These are phyloP conservation scores for Chrysophaeum taylorii DNA, from an alignment of 352 stramenopile genomes.

Conservation along the genomic window DNA sequence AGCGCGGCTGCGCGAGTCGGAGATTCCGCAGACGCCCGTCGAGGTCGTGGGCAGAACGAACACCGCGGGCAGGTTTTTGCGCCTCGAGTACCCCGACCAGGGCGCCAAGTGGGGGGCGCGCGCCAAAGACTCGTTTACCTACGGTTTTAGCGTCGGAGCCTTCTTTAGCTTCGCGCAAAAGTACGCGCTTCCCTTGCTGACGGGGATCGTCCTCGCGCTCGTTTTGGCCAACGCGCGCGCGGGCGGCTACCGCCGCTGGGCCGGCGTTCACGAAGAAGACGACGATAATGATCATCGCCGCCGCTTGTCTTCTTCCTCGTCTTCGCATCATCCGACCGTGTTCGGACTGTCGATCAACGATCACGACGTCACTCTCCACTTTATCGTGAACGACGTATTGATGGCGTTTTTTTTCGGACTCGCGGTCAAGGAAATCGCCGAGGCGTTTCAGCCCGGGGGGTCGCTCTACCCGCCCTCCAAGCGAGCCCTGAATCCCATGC, in stretches of 20 bases:
- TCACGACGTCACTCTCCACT: constrained; percentile 16
- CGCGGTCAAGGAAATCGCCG: constrained; percentile 1
- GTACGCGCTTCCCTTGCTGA: neutral
- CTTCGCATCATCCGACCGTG: too few species aligned
- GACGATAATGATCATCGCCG: neutral
- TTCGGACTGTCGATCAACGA: neutral
- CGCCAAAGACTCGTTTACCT: neutral
- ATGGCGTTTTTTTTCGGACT: constrained; percentile 4
- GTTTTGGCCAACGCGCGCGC: neutral
- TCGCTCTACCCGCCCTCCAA: neutral
- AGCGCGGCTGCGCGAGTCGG: neutral
- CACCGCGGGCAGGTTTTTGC: neutral
- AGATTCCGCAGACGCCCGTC: neutral
- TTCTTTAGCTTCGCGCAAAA: neutral
- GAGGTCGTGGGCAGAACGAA: too few species aligned
- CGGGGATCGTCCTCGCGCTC: neutral
- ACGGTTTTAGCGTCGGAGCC: neutral
- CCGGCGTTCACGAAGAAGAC: neutral
- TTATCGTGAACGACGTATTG: constrained; percentile 13
- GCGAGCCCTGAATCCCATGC: neutral
- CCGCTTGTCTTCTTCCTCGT: too few species aligned
- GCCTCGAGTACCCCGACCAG: neutral
- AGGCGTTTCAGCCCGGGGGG: neutral
- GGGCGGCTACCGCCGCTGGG: neutral
- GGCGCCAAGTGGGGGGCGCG: neutral